Conservation (phyloP, 306 rosid genomes). For the Cicer chorassanicum region DNA sequence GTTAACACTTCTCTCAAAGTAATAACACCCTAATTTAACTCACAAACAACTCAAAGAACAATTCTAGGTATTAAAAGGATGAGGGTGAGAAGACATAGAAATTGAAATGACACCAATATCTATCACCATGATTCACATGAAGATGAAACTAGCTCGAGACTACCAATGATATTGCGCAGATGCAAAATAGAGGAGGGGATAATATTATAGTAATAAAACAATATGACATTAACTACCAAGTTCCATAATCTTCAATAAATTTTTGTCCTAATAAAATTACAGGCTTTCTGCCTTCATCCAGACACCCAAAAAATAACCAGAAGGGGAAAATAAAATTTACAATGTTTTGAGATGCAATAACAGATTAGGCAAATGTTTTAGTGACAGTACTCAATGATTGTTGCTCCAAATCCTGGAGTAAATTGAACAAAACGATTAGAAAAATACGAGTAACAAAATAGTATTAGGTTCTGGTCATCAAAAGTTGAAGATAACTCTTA, state of each 20-base stretch:
- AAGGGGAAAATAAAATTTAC: slow-evolving; percentile 48
- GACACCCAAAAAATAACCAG: slow-evolving; percentile 54
- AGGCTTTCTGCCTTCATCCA: slow-evolving; percentile 58
- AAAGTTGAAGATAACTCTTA: slow-evolving; percentile 56
- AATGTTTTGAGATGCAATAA: slow-evolving; percentile 50
- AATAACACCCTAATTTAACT: too few relatives aligned
- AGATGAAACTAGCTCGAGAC: neutral
- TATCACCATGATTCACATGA: neutral
- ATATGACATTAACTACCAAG: slow-evolving; percentile 45
- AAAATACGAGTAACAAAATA: slow-evolving; percentile 53
- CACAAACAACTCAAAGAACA: too few relatives aligned
- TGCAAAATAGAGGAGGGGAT: too few relatives aligned
- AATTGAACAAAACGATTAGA: slow-evolving; percentile 55
- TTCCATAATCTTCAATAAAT: slow-evolving; percentile 50
- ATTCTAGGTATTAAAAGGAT: too few relatives aligned
- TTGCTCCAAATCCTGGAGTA: slow-evolving; percentile 58
- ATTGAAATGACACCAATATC: neutral
- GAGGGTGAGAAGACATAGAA: too few relatives aligned
- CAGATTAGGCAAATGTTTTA: slow-evolving; percentile 54
- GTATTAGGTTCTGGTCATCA: slow-evolving; percentile 56
- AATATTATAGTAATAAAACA: slow-evolving; percentile 30
- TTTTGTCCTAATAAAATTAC: slow-evolving; percentile 57
- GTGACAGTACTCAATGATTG: slow-evolving; percentile 56
- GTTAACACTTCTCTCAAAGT: too few relatives aligned
- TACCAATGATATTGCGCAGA: neutral